These are phyloP conservation scores for Diaporthe sp. DNA, from an alignment of 2,329 filamentous ascomycete species.

Conservation along the genomic window DNA sequence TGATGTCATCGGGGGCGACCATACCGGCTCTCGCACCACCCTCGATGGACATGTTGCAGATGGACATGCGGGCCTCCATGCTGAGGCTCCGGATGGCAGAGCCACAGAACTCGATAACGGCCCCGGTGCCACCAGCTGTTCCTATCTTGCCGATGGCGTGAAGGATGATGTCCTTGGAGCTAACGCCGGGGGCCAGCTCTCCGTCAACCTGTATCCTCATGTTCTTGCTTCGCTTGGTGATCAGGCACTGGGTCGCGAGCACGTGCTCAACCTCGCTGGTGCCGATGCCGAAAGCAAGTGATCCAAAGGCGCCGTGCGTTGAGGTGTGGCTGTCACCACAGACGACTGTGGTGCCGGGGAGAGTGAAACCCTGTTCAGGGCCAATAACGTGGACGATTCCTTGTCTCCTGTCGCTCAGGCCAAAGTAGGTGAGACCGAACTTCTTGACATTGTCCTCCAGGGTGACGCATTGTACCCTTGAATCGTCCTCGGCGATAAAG, in stretches of 20 bases:
- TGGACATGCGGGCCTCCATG: slow-evolving; percentile 99
- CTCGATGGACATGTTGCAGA: slow-evolving; percentile 99
- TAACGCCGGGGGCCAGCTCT: slow-evolving; percentile 89
- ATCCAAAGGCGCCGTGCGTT: slow-evolving; percentile 96
- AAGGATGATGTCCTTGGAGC: slow-evolving; percentile 95
- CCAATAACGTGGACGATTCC: slow-evolving; percentile 99
- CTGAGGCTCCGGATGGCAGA: slow-evolving; percentile 90
- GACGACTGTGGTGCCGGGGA: slow-evolving; percentile 95
- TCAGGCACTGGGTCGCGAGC: slow-evolving; percentile 93
- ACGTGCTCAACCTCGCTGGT: slow-evolving; percentile 99
- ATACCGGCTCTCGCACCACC: slow-evolving; percentile 95
- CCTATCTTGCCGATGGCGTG: slow-evolving; percentile 94
- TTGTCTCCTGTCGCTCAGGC: slow-evolving; percentile 94
- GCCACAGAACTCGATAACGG: slow-evolving; percentile 97
- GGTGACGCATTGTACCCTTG: slow-evolving; percentile 92
- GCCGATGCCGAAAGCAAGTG: slow-evolving; percentile 95
- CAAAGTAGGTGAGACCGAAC: slow-evolving; percentile 97
- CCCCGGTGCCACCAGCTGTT: slow-evolving; percentile 93
- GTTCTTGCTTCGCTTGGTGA: slow-evolving; percentile 97
- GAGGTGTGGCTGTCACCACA: slow-evolving; percentile 99
- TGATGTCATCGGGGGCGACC: slow-evolving; percentile 94
- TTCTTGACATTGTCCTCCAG: slow-evolving; percentile 98
- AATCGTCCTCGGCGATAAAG: slow-evolving; percentile 96
- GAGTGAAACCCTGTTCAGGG: slow-evolving; percentile 97
- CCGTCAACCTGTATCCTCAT: slow-evolving; percentile 98